Percentiles rank a stretch among this genome's conserved stretches.
Conservation (phyloP, 495 filamentous ascomycete species). For the Neurospora sp. region DNA sequence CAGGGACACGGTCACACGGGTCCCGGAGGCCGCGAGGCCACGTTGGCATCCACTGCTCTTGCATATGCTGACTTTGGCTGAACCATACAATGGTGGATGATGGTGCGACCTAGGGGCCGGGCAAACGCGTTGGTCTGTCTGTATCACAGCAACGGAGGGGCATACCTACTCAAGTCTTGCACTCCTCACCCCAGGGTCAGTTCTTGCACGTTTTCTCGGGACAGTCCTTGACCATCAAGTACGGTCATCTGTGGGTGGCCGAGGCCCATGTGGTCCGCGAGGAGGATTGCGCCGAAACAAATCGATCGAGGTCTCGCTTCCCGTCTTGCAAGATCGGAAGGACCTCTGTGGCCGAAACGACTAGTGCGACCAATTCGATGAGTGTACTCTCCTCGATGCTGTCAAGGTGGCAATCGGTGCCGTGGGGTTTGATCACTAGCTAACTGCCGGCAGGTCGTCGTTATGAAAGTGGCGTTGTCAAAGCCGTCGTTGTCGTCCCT, state of each 20-base stretch:
- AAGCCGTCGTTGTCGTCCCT: not conserved
- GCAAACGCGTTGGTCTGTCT: not conserved
- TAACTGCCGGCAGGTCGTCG: not conserved
- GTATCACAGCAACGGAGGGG: not conserved
- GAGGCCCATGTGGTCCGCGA: not conserved
- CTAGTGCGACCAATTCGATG: not conserved
- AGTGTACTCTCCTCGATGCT: not conserved
- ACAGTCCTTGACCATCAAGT: constrained; percentile 43
- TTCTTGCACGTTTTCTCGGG: constrained; percentile 63
- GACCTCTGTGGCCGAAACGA: not conserved
- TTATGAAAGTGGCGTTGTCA: not conserved
- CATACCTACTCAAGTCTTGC: constrained; percentile 48
- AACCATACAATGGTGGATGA: constrained; percentile 4
- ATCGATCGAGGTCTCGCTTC: not conserved
- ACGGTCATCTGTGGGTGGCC: not conserved
- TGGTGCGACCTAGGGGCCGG: constrained; percentile 9
- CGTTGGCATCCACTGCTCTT: not conserved
- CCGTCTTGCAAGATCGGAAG: not conserved
- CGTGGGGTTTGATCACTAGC: not conserved
- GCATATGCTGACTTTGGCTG: not conserved
- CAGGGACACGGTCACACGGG: not conserved
- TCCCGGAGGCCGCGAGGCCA: not conserved
- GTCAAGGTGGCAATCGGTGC: not conserved
- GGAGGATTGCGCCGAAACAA: not conserved
- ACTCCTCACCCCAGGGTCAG: constrained; percentile 41